Conservation (phyloP, 495 filamentous ascomycete genomes). For the Aspergillus biplanus region DNA sequence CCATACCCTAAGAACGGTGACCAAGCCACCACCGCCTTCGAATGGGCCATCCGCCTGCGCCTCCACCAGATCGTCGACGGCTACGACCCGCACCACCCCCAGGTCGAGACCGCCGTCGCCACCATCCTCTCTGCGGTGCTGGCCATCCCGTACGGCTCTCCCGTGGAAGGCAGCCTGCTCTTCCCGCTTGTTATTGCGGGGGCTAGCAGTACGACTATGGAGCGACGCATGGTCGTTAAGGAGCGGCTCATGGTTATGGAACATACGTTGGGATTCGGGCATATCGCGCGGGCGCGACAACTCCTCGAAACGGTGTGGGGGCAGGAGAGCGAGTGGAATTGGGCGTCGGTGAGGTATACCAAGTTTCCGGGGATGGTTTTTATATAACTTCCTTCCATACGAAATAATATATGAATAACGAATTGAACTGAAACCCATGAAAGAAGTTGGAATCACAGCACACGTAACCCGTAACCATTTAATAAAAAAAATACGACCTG, state of each 20-base stretch:
- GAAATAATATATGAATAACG: neutral
- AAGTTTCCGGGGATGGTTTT: conserved; percentile 36
- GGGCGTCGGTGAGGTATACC: conserved; percentile 34
- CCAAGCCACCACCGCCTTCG: conserved; percentile 30
- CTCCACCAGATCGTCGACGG: conserved; percentile 37
- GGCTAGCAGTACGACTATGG: conserved; percentile 28
- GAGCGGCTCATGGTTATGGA: conserved; percentile 38
- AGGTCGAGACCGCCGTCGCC: conserved; percentile 25
- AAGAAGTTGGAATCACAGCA: too few relatives aligned
- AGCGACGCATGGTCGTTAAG: conserved; percentile 34
- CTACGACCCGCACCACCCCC: conserved; percentile 25
- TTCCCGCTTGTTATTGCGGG: conserved; percentile 36
- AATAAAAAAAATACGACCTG: neutral
- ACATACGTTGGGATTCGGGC: conserved; percentile 33
- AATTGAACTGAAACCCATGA: neutral
- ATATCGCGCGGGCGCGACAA: conserved; percentile 32
- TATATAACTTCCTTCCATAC: conserved; percentile 10
- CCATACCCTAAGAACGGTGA: conserved; percentile 20
- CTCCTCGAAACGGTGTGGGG: conserved; percentile 31
- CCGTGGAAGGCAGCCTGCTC: conserved; percentile 32
- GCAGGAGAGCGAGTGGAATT: conserved; percentile 23
- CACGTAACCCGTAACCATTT: neutral
- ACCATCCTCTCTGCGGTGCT: conserved; percentile 27
- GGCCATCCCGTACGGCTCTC: conserved; percentile 31
- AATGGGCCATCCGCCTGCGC: conserved; percentile 36